phyloP scores from a whole-genome alignment of 1,139 yeast genomes.

The Torulaspora globosa region DNA sequence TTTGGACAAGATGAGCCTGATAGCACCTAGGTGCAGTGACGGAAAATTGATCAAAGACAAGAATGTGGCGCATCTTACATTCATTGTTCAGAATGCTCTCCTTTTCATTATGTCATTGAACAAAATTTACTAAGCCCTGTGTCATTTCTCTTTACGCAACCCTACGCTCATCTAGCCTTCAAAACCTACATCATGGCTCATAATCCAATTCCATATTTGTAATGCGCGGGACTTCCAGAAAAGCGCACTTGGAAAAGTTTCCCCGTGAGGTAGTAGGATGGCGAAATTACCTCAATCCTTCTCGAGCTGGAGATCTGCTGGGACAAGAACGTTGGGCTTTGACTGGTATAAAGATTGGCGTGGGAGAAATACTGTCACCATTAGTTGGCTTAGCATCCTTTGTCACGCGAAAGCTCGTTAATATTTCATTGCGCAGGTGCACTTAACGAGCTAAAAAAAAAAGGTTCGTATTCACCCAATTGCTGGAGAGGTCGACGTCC shows the following conservation, averaged over 20 bases:
- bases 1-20: slow-evolving; percentile 34
- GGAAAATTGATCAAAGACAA: neutral
- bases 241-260: neutral
- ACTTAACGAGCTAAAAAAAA: slow-evolving; percentile 5
- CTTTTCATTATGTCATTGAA: neutral
- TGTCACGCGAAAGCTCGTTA: neutral
- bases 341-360: slow-evolving; percentile 1
- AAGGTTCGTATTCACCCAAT: neutral
- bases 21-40: neutral
- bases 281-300: slow-evolving; percentile 1
- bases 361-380: neutral
- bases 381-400: neutral
- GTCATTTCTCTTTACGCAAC: neutral
- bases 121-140: neutral
- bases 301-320: neutral
- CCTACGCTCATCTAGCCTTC: too few relatives aligned
- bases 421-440: slow-evolving; percentile 1
- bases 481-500: neutral
- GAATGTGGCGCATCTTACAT: neutral
- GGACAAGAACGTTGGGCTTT: neutral
- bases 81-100: neutral
- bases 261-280: neutral
- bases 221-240: slow-evolving; percentile 3
- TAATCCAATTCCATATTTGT: neutral
- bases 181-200: neutral